phyloP scores from a whole-genome alignment of 1,139 yeast species.

The Geotrichum histeridarum region DNA sequence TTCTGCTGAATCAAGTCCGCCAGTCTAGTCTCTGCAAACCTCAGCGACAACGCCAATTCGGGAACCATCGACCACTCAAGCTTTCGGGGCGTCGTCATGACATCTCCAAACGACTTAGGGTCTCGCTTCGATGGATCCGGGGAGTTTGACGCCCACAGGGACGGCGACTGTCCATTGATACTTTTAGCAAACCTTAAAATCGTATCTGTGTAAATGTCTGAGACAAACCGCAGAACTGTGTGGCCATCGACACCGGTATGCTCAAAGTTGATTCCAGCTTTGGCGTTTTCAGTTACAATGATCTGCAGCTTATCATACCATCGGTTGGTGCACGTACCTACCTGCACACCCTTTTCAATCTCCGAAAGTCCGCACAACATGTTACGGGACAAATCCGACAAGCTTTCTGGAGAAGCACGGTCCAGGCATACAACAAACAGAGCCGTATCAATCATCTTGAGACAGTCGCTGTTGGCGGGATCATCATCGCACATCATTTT shows the following conservation, averaged over 20 bases:
- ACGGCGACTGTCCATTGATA: constrained; percentile 76
- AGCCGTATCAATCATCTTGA: constrained; percentile 72
- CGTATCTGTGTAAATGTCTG: constrained; percentile 87
- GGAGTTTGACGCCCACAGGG: constrained; percentile 57
- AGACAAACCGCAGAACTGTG: constrained; percentile 80
- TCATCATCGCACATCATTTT: constrained; percentile 35
- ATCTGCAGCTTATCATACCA: constrained; percentile 93
- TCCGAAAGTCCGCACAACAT: constrained; percentile 84
- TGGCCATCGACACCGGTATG: constrained; percentile 97
- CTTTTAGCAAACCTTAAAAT: constrained; percentile 80
- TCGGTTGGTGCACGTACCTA: constrained; percentile 89
- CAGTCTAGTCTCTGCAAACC: constrained; percentile 87
- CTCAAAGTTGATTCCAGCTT: constrained; percentile 90
- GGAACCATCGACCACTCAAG: constrained; percentile 82
- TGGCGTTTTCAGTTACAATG: constrained; percentile 84
- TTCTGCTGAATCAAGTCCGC: constrained; percentile 86
- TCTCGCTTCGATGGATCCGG: constrained; percentile 46
- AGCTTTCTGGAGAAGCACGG: constrained; percentile 61
- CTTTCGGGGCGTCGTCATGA: constrained; percentile 63
- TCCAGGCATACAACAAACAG: constrained; percentile 77
- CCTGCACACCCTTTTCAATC: constrained; percentile 77
- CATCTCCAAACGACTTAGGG: constrained; percentile 42
- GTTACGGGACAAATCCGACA: constrained; percentile 68
- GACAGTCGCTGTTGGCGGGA: constrained; percentile 55
- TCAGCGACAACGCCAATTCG: constrained; percentile 69